A percentile compares a stretch with the other conserved stretches of the same genome.
Conservation (phyloP, 1,139 yeast genomes). For the Yamadazyma kanchanaburiensis region DNA sequence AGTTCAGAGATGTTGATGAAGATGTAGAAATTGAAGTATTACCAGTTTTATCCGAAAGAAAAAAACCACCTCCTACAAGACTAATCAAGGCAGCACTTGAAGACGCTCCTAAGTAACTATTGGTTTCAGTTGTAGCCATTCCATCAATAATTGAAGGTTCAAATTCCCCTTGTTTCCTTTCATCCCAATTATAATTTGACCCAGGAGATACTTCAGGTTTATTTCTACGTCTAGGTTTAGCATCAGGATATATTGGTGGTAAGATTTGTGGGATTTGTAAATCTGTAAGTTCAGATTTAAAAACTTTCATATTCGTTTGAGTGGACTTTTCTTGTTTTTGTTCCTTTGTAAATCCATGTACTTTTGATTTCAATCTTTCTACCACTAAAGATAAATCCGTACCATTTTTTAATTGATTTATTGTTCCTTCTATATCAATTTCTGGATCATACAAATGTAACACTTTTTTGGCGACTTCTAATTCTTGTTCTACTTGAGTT, state of each 20-base stretch:
- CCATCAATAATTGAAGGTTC: constrained; percentile 16
- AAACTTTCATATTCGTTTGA: neutral
- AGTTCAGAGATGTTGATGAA: constrained; percentile 4
- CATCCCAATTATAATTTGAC: constrained; percentile 15
- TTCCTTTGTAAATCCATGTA: no score
- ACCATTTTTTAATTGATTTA: constrained; percentile 13
- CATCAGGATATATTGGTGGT: constrained; percentile 7
- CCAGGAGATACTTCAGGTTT: constrained; percentile 10
- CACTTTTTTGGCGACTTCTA: constrained; percentile 9
- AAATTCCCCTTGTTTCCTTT: constrained; percentile 13
- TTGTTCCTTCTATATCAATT: constrained; percentile 8
- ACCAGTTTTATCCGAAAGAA: constrained; percentile 9
- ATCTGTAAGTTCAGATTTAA: neutral
- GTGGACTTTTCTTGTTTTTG: neutral
- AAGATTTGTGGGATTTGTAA: constrained; percentile 11
- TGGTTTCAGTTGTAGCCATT: constrained; percentile 18
- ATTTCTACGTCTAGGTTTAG: constrained; percentile 1
- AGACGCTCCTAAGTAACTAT: constrained; percentile 17
- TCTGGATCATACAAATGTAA: constrained; percentile 10
- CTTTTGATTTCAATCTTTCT: neutral
- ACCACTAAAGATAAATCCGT: constrained; percentile 7
- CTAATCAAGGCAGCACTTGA: constrained; percentile 18
- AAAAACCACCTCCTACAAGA: constrained; percentile 16
- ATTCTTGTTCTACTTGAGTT: constrained; percentile 18
- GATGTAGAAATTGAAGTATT: constrained; percentile 6